These are phyloP conservation scores for Limonium bicolor DNA, from an alignment of 148 eudicot genomes.

Conservation along the genomic window DNA sequence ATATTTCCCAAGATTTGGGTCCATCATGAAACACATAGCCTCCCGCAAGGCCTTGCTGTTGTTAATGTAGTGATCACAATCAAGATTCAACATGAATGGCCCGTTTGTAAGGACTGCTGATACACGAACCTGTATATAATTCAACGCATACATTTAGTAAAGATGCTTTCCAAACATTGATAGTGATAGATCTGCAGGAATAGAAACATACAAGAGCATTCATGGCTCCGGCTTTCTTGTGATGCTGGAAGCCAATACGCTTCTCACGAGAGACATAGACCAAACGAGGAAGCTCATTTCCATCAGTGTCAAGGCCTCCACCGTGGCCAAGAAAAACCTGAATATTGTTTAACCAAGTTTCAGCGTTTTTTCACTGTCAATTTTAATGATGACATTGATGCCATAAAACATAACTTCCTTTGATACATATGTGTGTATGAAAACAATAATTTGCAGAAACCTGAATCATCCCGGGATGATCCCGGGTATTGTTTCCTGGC, in stretches of 20 bases:
- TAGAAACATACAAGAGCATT: conserved; percentile 26
- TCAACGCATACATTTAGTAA: not conserved
- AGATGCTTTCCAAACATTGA: too few relatives aligned
- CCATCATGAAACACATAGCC: conserved; percentile 43
- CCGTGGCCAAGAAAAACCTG: conserved; percentile 30
- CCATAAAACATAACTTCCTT: not conserved
- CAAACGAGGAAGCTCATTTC: conserved; percentile 34
- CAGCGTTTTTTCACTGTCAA: too few relatives aligned
- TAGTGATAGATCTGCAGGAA: too few relatives aligned
- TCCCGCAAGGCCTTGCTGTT: conserved; percentile 33
- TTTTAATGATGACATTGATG: conserved; percentile 1
- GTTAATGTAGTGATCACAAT: conserved; percentile 32
- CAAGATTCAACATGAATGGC: conserved; percentile 31
- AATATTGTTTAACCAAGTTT: conserved; percentile 3
- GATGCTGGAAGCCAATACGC: conserved; percentile 36
- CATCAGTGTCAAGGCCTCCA: conserved; percentile 37
- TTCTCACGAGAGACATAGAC: conserved; percentile 38
- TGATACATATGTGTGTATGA: too few relatives aligned
- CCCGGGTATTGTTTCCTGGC: conserved; percentile 36
- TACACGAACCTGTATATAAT: conserved; percentile 22
- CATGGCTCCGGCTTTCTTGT: conserved; percentile 38
- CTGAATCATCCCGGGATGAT: conserved; percentile 41
- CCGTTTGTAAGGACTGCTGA: conserved; percentile 30
- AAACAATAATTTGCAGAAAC: conserved; percentile 3
- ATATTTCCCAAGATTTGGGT: conserved; percentile 36